phyloP scores from a whole-genome alignment of 2,329 filamentous ascomycete genomes.

The Aureobasidium leucospermi region DNA sequence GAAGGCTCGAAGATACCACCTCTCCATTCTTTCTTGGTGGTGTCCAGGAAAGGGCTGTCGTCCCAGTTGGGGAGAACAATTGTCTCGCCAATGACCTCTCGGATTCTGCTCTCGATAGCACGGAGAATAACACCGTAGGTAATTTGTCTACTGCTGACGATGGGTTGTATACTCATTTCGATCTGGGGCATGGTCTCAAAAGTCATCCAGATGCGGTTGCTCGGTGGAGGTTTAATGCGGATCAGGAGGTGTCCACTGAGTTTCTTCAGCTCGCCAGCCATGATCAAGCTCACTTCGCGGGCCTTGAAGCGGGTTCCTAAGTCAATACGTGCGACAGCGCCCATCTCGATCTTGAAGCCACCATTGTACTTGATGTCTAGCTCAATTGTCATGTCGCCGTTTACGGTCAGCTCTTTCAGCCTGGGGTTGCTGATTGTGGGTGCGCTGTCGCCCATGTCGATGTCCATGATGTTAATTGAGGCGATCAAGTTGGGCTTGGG shows the following conservation, averaged over 20 bases:
- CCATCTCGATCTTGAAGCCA: constrained; percentile 81
- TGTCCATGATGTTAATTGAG: constrained; percentile 70
- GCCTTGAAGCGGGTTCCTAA: constrained; percentile 82
- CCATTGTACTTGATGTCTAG: constrained; percentile 84
- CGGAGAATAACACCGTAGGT: constrained; percentile 87
- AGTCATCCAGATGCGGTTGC: constrained; percentile 91
- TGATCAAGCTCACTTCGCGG: constrained; percentile 78
- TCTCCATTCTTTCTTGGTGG: constrained; percentile 66
- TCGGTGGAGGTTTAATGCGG: constrained; percentile 88
- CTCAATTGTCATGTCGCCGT: constrained; percentile 82
- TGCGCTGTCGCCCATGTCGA: constrained; percentile 79
- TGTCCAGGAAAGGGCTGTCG: constrained; percentile 84
- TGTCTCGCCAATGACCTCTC: constrained; percentile 88
- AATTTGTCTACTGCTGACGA: constrained; percentile 90
- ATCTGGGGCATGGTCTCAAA: constrained; percentile 93
- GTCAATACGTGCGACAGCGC: constrained; percentile 87
- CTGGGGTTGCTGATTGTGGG: constrained; percentile 85
- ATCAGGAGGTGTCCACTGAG: constrained; percentile 79
- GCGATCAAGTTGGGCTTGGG: constrained; percentile 88
- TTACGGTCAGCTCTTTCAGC: constrained; percentile 80
- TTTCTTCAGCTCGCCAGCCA: constrained; percentile 77
- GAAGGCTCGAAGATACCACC: constrained; percentile 66
- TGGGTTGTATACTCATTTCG: constrained; percentile 88
- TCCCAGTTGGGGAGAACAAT: constrained; percentile 94
- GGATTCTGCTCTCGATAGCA: constrained; percentile 90